phyloP scores from a whole-genome alignment of 306 rosid genomes.

The Sechiopsis laciniata region DNA sequence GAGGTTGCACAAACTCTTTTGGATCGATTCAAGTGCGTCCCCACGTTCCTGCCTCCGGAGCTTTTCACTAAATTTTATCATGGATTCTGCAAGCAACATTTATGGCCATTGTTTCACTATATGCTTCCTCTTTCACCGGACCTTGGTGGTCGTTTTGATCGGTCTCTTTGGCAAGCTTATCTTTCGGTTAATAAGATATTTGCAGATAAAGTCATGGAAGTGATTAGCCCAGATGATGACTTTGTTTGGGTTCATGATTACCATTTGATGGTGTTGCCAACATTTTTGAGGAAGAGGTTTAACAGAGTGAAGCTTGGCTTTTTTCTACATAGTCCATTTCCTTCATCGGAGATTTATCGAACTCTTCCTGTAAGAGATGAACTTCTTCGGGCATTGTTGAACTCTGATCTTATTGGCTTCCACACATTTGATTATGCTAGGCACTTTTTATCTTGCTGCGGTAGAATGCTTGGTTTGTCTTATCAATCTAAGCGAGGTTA shows the following conservation, averaged over 20 bases:
- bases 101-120: constrained; percentile 88
- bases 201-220: constrained; percentile 91
- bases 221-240: constrained; percentile 62
- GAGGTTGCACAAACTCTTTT: constrained; percentile 76
- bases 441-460: constrained; percentile 83
- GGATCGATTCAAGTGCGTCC: constrained; percentile 70
- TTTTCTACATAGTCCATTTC: constrained; percentile 61
- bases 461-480: constrained; percentile 79
- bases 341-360: constrained; percentile 60
- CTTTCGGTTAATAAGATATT: constrained; percentile 85
- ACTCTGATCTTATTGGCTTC: constrained; percentile 80
- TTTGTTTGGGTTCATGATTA: constrained; percentile 89
- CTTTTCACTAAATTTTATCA: constrained; percentile 78
- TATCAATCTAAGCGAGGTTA: constrained; percentile 87
- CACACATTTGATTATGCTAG: constrained; percentile 92
- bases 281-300: constrained; percentile 73
- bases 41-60: constrained; percentile 70
- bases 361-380: constrained; percentile 88
- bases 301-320: constrained; percentile 48
- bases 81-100: constrained; percentile 82
- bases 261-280: constrained; percentile 87
- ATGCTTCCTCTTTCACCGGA: constrained; percentile 85
- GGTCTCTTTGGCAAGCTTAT: constrained; percentile 87
- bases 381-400: constrained; percentile 75
- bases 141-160: constrained; percentile 75